These are phyloP conservation scores for Aureobasidium musti DNA, from an alignment of 2,329 filamentous ascomycete genomes.

Conservation along the genomic window DNA sequence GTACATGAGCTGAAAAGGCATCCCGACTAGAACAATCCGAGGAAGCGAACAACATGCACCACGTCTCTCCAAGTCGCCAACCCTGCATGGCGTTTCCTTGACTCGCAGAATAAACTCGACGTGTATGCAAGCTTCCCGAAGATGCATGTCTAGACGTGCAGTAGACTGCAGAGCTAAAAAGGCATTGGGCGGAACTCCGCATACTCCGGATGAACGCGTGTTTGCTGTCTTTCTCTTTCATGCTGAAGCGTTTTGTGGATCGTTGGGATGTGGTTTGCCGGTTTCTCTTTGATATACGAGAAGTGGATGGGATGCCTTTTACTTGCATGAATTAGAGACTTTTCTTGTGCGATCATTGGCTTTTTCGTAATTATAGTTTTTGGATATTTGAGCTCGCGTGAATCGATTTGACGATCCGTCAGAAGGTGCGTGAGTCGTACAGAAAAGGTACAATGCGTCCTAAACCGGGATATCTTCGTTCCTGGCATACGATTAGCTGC, in stretches of 20 bases:
- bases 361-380: neutral
- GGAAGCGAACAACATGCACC: neutral
- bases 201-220: slow-evolving; percentile 14
- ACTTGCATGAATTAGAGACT: neutral
- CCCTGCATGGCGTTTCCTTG: neutral
- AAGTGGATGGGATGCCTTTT: neutral
- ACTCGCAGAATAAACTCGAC: slow-evolving; percentile 8
- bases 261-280: neutral
- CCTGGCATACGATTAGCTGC: neutral
- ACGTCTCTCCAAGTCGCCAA: neutral
- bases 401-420: too few relatives aligned
- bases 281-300: neutral
- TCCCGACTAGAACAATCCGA: neutral
- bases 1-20: neutral
- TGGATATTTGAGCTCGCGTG: neutral
- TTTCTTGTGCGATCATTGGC: neutral
- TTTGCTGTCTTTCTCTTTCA: slow-evolving; percentile 12
- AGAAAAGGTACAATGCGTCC: neutral
- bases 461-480: neutral
- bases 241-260: neutral
- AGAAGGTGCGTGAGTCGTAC: slow-evolving; percentile 4
- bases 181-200: neutral
- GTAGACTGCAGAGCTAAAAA: slow-evolving; percentile 6
- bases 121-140: neutral
- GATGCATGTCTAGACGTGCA: slow-evolving; percentile 19